Conservation (phyloP, 352 stramenopile species). For the Phytophthora fragariaefolia region DNA sequence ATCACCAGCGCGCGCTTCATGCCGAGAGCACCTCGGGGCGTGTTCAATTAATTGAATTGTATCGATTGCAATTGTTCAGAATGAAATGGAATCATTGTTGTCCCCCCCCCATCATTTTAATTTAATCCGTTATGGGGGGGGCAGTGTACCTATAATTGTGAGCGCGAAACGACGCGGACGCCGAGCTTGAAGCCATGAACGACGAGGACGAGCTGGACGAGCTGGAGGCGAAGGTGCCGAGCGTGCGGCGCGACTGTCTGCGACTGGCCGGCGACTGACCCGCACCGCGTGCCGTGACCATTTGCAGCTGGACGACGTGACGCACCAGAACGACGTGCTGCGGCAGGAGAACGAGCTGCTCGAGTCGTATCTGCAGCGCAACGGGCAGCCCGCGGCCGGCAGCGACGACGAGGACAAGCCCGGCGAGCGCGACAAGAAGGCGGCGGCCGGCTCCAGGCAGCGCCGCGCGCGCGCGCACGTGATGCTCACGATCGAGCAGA, state of each 20-base stretch:
- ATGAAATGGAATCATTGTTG: too few relatives aligned
- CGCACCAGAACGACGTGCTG: constrained; percentile 89
- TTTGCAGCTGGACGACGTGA: constrained; percentile 84
- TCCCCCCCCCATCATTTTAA: too few relatives aligned
- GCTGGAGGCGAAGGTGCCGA: constrained; percentile 65
- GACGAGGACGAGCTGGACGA: constrained; percentile 82
- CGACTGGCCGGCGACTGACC: too few relatives aligned
- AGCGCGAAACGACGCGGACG: constrained; percentile 37
- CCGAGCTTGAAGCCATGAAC: constrained; percentile 50
- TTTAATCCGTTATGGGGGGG: too few relatives aligned
- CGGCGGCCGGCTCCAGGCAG: constrained; percentile 35
- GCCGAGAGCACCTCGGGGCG: background rate
- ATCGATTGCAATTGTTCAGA: too few relatives aligned
- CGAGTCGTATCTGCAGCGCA: constrained; percentile 82
- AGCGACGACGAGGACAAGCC: constrained; percentile 80
- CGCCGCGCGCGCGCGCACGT: constrained; percentile 65
- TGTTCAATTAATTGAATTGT: too few relatives aligned
- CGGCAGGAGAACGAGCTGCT: constrained; percentile 93
- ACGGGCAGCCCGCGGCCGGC: constrained; percentile 46
- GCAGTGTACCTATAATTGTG: too few relatives aligned
- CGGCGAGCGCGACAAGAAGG: constrained; percentile 59
- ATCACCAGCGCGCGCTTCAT: constrained; percentile 87
- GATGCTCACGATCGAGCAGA: constrained; percentile 92
- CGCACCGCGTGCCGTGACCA: too few relatives aligned
- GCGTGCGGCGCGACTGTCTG: too few relatives aligned